phyloP scores from a whole-genome alignment of 2,329 filamentous ascomycete species.

The Amesomyces nigricolor region DNA sequence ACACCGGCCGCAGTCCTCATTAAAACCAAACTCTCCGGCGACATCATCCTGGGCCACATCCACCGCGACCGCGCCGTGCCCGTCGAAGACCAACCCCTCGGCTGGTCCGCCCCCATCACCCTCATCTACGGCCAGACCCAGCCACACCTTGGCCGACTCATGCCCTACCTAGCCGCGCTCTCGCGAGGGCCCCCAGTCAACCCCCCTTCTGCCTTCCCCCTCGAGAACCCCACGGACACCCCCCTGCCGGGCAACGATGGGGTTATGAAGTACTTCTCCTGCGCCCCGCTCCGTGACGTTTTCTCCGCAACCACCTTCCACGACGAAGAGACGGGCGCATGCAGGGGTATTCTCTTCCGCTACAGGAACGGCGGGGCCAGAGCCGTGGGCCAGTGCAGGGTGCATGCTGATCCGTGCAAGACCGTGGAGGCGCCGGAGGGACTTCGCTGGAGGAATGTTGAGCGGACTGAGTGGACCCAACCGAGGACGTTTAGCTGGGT shows the following conservation, averaged over 20 bases:
- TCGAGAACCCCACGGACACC: too few species aligned
- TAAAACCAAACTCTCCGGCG: background rate
- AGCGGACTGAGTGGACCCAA: background rate
- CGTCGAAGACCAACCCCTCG: too few species aligned
- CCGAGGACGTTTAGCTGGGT: background rate
- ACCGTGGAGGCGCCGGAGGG: background rate
- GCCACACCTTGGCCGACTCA: background rate
- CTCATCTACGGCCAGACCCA: background rate
- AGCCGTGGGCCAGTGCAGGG: constrained; percentile 14
- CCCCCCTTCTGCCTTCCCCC: too few species aligned
- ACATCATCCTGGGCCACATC: background rate
- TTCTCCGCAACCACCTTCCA: background rate
- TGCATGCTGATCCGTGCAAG: constrained; percentile 10
- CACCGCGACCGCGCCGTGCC: too few species aligned
- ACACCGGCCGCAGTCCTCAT: background rate
- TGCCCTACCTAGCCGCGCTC: background rate
- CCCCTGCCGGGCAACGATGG: too few species aligned
- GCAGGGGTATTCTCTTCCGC: constrained; percentile 9
- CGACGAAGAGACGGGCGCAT: background rate
- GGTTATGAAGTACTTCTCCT: background rate
- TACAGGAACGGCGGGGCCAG: constrained; percentile 9
- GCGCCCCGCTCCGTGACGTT: background rate
- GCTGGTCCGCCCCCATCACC: background rate
- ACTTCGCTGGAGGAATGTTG: background rate
- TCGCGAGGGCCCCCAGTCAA: background rate